These are phyloP conservation scores for Endotrypanum monterogeii DNA, from an alignment of 208 protist species.

Conservation along the genomic window DNA sequence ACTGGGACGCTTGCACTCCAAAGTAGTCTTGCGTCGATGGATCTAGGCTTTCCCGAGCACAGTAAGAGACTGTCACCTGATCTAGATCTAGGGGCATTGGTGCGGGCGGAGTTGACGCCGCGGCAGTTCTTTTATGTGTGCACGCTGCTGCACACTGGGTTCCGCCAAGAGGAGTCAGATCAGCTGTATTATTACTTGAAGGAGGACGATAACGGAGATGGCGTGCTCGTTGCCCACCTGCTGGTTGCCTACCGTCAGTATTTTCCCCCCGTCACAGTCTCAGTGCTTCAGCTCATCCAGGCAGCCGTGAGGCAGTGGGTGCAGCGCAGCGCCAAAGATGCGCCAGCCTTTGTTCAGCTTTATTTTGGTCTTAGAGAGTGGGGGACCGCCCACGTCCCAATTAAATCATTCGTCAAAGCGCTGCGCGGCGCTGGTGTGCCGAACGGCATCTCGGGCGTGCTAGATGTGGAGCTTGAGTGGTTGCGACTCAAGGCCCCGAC, in stretches of 20 bases:
- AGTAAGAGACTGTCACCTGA: conserved; percentile 17
- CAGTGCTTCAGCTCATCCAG: conserved; percentile 48
- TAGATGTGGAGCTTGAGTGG: conserved; percentile 77
- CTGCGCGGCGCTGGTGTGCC: conserved; percentile 49
- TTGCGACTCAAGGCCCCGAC: conserved; percentile 64
- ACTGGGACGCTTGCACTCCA: conserved; percentile 60
- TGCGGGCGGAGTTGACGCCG: conserved; percentile 29
- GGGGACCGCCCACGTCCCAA: conserved; percentile 43
- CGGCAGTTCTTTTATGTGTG: conserved; percentile 65
- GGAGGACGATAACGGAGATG: conserved; percentile 23
- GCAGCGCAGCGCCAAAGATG: conserved; percentile 25
- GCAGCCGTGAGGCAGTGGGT: conserved; percentile 33
- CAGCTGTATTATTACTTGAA: conserved; percentile 68
- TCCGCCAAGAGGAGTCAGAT: conserved; percentile 43
- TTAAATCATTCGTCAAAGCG: conserved; percentile 49
- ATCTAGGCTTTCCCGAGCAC: conserved; percentile 18
- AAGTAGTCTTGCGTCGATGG: conserved; percentile 7
- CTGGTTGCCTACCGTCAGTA: conserved; percentile 51
- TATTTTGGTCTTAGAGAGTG: conserved; percentile 45
- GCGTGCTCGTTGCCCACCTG: conserved; percentile 41
- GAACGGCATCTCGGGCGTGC: conserved; percentile 37
- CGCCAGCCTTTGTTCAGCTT: conserved; percentile 51
- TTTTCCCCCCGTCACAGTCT: conserved; percentile 65
- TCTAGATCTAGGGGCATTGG: conserved; percentile 28
- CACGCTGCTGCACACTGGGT: conserved; percentile 37